A percentile compares a stretch with the other conserved stretches of the same genome.
phyloP scores from a whole-genome alignment of 2,329 filamentous ascomycete genomes.

The Ophiostoma angusticollis region DNA sequence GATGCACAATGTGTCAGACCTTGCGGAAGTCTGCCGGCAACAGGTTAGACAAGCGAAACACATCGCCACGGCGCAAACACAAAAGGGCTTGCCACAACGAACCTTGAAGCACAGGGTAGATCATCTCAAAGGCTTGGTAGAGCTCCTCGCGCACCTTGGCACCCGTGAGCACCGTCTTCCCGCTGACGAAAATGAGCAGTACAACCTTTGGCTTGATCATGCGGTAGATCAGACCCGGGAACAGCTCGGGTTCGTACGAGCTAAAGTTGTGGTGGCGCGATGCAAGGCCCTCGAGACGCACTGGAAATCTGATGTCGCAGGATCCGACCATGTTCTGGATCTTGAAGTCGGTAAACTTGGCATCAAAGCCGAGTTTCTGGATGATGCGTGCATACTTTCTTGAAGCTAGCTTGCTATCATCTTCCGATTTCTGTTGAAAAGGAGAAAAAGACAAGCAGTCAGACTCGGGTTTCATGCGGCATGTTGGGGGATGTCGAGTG shows the following conservation, averaged over 20 bases:
- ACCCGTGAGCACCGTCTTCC: constrained; percentile 95
- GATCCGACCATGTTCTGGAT: constrained; percentile 99
- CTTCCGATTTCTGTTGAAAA: constrained; percentile 60
- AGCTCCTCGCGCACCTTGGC: constrained; percentile 98
- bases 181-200: constrained; percentile 91
- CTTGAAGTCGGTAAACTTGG: constrained; percentile 99
- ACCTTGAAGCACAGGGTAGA: constrained; percentile 91
- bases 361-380: constrained; percentile 98
- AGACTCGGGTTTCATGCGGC: too few relatives aligned
- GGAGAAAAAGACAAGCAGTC: neutral
- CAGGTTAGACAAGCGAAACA: too few relatives aligned
- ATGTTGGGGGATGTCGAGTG: too few relatives aligned
- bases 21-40: constrained; percentile 40
- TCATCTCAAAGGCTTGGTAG: constrained; percentile 92
- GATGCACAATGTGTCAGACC: constrained; percentile 27
- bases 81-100: constrained; percentile 23
- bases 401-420: constrained; percentile 92
- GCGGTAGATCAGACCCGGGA: constrained; percentile 98
- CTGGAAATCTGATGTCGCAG: constrained; percentile 98
- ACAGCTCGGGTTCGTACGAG: constrained; percentile 95
- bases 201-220: constrained; percentile 99
- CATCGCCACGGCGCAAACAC: neutral
- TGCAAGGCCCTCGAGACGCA: constrained; percentile 88
- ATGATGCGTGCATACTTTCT: constrained; percentile 98
- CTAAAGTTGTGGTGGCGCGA: constrained; percentile 98